phyloP scores from a whole-genome alignment of 352 stramenopile species.

The Pythium myriotylum region DNA sequence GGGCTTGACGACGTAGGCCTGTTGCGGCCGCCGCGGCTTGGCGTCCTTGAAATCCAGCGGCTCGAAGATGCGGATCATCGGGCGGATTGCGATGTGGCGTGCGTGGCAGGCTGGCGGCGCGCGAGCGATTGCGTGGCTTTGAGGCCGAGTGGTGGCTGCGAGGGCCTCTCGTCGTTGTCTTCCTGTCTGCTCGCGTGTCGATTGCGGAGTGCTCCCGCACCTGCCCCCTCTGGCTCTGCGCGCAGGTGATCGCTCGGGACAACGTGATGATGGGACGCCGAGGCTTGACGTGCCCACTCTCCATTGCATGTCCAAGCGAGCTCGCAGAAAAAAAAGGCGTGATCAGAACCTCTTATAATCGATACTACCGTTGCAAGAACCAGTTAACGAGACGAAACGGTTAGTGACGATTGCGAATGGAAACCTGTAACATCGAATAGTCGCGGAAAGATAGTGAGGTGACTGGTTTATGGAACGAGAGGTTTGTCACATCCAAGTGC shows the following conservation, averaged over 20 bases:
- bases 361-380: slow-evolving; percentile 13
- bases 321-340: too few species aligned
- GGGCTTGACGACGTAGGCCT: slow-evolving; percentile 42
- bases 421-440: not conserved
- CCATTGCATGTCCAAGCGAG: not conserved
- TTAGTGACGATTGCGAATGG: not conserved
- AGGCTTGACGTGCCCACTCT: not conserved
- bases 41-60: slow-evolving; percentile 38
- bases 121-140: slow-evolving; percentile 12
- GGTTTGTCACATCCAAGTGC: slow-evolving; percentile 22
- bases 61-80: slow-evolving; percentile 43
- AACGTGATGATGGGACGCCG: too few species aligned
- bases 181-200: not conserved
- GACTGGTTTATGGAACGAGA: slow-evolving; percentile 14
- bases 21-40: slow-evolving; percentile 19
- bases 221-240: not conserved
- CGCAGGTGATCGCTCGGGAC: not conserved
- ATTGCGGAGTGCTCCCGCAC: not conserved
- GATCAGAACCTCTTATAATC: slow-evolving; percentile 1
- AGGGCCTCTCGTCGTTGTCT: not conserved
- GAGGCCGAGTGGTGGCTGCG: not conserved
- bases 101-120: not conserved
- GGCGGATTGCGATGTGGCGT: not conserved
- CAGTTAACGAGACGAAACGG: slow-evolving; percentile 8
- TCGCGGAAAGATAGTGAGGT: not conserved